Percentiles rank a stretch among this genome's conserved stretches.
Evolutionary conservation across 2,329 filamentous ascomycete genomes (phyloP).

Genomic region (Nothophaeocryptopus gaeumannii): DNA sequence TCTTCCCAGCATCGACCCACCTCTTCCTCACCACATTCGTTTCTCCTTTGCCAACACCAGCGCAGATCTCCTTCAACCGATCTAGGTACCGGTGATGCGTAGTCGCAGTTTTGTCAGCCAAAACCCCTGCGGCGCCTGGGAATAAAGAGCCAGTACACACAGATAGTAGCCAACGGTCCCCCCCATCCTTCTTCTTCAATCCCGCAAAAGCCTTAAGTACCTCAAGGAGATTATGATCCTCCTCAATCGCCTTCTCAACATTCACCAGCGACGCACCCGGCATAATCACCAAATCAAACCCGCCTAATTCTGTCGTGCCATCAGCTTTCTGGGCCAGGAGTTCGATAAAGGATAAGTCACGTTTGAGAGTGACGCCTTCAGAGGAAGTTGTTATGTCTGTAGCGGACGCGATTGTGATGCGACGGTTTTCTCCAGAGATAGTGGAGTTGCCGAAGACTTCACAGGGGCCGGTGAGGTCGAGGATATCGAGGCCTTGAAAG

Average conservation of each 20-base stretch:
- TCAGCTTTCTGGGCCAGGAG: constrained; percentile 1
- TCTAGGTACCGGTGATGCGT: constrained; percentile 12
- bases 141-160: constrained; percentile 18
- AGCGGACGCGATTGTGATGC: constrained; percentile 10
- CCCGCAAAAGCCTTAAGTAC: constrained; percentile 7
- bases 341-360: constrained; percentile 2
- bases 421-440: neutral
- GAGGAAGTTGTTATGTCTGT: constrained; percentile 4
- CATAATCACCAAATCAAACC: constrained; percentile 13
- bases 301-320: neutral
- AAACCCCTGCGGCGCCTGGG: constrained; percentile 3
- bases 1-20: constrained; percentile 13
- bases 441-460: constrained; percentile 18
- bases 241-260: constrained; percentile 8
- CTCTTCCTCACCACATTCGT: constrained; percentile 13
- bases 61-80: constrained; percentile 6
- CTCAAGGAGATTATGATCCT: constrained; percentile 2
- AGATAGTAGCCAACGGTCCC: constrained; percentile 4
- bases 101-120: constrained; percentile 11
- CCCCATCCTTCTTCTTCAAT: neutral
- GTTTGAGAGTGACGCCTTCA: constrained; percentile 12
- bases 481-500: constrained; percentile 15
- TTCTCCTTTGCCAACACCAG: neutral
- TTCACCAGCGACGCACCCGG: constrained; percentile 3
- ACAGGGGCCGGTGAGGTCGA: constrained; percentile 16